Percentiles rank a stretch among this genome's conserved stretches.
phyloP scores from a whole-genome alignment of 192 early-diverging fungal genomes.

The Geranomyces michiganensis region DNA sequence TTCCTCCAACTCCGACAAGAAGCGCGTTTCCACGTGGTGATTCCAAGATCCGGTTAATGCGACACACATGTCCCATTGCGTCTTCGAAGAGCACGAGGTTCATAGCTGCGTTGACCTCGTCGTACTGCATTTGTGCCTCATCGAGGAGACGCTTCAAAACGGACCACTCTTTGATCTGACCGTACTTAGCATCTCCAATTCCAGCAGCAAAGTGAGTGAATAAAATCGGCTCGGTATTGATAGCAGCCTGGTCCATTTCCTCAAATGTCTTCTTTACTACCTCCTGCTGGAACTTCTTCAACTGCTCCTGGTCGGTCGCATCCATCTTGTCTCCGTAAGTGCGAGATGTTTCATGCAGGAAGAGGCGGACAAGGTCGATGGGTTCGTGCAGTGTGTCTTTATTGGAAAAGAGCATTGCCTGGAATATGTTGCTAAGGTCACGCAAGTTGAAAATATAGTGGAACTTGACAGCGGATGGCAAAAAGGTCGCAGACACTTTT shows the following conservation, averaged over 20 bases:
- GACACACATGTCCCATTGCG: slow-evolving; percentile 67
- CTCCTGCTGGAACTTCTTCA: slow-evolving; percentile 59
- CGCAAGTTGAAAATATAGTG: slow-evolving; percentile 70
- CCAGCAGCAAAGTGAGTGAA: slow-evolving; percentile 65
- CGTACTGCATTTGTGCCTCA: slow-evolving; percentile 66
- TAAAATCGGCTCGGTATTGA: slow-evolving; percentile 61
- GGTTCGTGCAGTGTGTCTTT: slow-evolving; percentile 65
- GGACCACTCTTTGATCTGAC: slow-evolving; percentile 62
- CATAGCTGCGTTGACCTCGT: slow-evolving; percentile 67
- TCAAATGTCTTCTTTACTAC: slow-evolving; percentile 66
- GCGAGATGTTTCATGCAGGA: slow-evolving; percentile 60
- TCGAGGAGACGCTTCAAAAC: slow-evolving; percentile 55
- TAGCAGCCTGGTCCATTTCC: slow-evolving; percentile 57
- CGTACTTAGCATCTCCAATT: slow-evolving; percentile 65
- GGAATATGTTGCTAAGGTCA: slow-evolving; percentile 67
- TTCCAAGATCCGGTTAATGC: slow-evolving; percentile 67
- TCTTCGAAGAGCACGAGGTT: slow-evolving; percentile 69
- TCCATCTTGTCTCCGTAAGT: slow-evolving; percentile 69
- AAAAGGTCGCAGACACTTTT: slow-evolving; percentile 58
- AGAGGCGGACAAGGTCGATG: slow-evolving; percentile 58
- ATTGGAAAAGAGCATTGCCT: slow-evolving; percentile 61
- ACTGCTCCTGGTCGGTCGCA: slow-evolving; percentile 48
- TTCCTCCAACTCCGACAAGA: slow-evolving; percentile 66
- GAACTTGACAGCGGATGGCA: slow-evolving; percentile 68
- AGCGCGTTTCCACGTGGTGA: slow-evolving; percentile 65